Base-by-base conservation (phyloP, 1,139 yeast genomes). In the Diutina mesorugosa region DNA sequence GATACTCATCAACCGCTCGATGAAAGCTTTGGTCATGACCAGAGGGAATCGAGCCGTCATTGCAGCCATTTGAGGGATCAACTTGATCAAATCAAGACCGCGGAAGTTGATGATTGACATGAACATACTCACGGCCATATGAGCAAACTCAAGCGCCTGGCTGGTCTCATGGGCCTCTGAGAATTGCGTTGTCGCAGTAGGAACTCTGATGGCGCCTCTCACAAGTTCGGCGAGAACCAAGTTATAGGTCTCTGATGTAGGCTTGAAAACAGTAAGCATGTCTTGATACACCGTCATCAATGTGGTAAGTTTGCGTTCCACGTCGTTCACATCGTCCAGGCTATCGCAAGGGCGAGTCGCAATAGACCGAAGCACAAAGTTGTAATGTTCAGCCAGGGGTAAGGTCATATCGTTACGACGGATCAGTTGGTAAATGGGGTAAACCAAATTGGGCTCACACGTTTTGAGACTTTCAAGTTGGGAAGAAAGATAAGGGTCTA, bases 231-330 rank as follows among this genome's bases (percentile, higher is more conserved):
- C 67, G 46, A 86, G 70, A 4, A 85, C 79, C 1, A 78, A 65
- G 60, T 78, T 72, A 66, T 78, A 85, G 6, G 87, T 84, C 38
- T 72, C 72, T 47, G 65, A 62, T 47, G 77, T 73, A 26, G 93
- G 93, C 63, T 80, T 83, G 48, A 82, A 56, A 2, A 58, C 63
- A 4, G 51, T 35, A 29, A 86, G 72, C 63, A 85, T 69, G 63
- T 85, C 90, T 57, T 85, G 87, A 65, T 86, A 86, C 47, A 85
- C 81, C 16, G 83, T 84, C 60, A 86, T 70, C 59, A 86, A 66
- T 57, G 77, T 80, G 3, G 88, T 85, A 63, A 85, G 72, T 62
- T 70, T 69, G 29, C 65, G 61, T 60, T 76, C 80, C 16, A 72
- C 67, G 21, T 70, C 67, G 38, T 64, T 67, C 6, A 72, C 57